These are phyloP conservation scores for Limnomonas spitsbergensis DNA, from an alignment of 139 green algal genomes.

Conservation along the genomic window DNA sequence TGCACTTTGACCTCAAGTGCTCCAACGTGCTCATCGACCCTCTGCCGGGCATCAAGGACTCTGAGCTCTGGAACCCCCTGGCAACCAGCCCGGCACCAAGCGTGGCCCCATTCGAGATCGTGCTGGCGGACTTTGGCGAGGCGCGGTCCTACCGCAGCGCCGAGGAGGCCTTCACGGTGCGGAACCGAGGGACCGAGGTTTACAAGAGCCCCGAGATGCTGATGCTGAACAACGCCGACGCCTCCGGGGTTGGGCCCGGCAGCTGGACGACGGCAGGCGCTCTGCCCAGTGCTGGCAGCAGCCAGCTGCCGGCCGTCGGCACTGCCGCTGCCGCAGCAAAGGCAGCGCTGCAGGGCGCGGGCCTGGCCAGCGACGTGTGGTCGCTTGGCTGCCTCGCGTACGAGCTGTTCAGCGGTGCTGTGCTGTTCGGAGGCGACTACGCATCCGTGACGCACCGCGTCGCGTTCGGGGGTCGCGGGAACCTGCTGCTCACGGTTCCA, in stretches of 20 bases:
- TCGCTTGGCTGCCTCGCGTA: slow-evolving; percentile 74
- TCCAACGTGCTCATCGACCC: too few species aligned
- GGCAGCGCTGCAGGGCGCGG: slow-evolving; percentile 45
- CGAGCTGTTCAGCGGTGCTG: too few species aligned
- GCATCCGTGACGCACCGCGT: slow-evolving; percentile 44
- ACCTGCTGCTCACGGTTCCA: slow-evolving; percentile 20
- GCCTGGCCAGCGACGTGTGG: slow-evolving; percentile 72
- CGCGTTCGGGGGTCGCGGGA: slow-evolving; percentile 26
- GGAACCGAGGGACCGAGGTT: slow-evolving; percentile 69
- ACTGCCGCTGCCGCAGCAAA: background rate
- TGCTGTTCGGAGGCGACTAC: too few species aligned
- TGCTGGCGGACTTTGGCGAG: too few species aligned
- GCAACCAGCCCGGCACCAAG: background rate
- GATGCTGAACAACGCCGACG: slow-evolving; percentile 34
- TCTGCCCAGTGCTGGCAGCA: background rate
- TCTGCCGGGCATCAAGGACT: too few species aligned
- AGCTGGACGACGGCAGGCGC: background rate
- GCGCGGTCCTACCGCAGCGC: slow-evolving; percentile 47
- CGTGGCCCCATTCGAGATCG: slow-evolving; percentile 45
- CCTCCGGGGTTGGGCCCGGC: background rate
- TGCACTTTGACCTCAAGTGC: too few species aligned
- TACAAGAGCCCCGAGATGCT: slow-evolving; percentile 88
- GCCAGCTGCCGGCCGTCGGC: background rate
- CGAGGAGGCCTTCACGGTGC: slow-evolving; percentile 44
- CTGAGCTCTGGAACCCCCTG: slow-evolving; percentile 10